Conservation (phyloP, 345 rosid genomes). For the Rhizophora mangle region DNA sequence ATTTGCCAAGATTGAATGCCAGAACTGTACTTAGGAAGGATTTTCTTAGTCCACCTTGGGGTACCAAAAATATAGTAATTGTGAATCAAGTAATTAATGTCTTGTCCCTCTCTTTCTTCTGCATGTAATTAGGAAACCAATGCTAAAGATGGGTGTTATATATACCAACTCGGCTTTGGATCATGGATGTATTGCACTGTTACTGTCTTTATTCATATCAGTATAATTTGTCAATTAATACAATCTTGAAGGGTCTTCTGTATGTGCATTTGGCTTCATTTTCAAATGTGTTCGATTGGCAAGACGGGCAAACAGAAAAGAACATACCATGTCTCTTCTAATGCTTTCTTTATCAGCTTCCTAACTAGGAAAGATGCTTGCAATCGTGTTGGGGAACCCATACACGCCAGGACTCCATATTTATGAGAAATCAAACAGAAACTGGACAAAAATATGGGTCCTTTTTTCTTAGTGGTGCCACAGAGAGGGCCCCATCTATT, state of each 20-base stretch:
- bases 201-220: background rate
- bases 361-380: constrained; percentile 17
- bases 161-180: too few species aligned
- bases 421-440: constrained; percentile 16
- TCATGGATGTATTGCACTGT: constrained; percentile 20
- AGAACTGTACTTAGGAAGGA: constrained; percentile 12
- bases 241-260: constrained; percentile 17
- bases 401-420: background rate
- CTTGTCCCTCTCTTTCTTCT: constrained; percentile 1
- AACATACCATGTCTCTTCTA: constrained; percentile 21
- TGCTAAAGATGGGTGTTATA: background rate
- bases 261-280: constrained; percentile 4
- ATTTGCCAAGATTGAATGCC: constrained; percentile 61
- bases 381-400: constrained; percentile 17
- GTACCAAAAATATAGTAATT: background rate
- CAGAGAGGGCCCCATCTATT: constrained; percentile 25
- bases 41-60: background rate
- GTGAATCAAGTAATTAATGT: background rate
- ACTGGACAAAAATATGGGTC: constrained; percentile 17
- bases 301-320: constrained; percentile 8
- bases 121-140: background rate
- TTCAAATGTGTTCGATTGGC: constrained; percentile 9
- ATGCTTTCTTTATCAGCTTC: constrained; percentile 19
- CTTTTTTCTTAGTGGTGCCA: constrained; percentile 25
- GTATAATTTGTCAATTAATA: constrained; percentile 12